These are phyloP conservation scores for Suhomyces ambrosiae DNA, from an alignment of 1,139 yeast species.

Conservation along the genomic window DNA sequence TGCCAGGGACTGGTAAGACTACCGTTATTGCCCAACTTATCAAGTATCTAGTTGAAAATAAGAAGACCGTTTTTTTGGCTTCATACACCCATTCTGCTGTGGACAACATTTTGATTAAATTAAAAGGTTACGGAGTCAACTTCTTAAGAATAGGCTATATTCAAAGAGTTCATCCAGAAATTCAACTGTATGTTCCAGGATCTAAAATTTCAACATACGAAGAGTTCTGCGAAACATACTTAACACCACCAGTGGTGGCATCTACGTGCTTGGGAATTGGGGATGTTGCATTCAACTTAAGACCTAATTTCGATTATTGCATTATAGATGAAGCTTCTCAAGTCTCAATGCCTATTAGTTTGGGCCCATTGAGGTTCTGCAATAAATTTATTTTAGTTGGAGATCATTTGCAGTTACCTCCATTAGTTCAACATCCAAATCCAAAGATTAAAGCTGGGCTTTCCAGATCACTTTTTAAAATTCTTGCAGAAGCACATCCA, in stretches of 20 bases:
- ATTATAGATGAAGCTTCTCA: slow-evolving; percentile 97
- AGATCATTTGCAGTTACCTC: slow-evolving; percentile 91
- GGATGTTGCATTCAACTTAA: slow-evolving; percentile 58
- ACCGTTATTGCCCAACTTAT: slow-evolving; percentile 84
- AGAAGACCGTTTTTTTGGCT: slow-evolving; percentile 72
- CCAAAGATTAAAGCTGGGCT: slow-evolving; percentile 61
- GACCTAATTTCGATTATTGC: slow-evolving; percentile 81
- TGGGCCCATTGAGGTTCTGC: slow-evolving; percentile 82
- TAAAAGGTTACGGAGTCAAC: slow-evolving; percentile 48
- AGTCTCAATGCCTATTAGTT: slow-evolving; percentile 83
- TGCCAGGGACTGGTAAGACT: slow-evolving; percentile 99
- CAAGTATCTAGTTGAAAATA: slow-evolving; percentile 55
- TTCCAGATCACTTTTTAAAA: slow-evolving; percentile 75
- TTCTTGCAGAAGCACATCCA: slow-evolving; percentile 72
- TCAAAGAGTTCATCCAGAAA: slow-evolving; percentile 62
- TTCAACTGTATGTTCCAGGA: slow-evolving; percentile 56
- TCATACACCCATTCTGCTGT: slow-evolving; percentile 96
- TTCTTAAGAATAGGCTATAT: slow-evolving; percentile 62
- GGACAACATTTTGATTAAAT: slow-evolving; percentile 81
- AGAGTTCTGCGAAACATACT: slow-evolving; percentile 48
- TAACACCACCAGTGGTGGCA: slow-evolving; percentile 76
- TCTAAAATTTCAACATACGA: slow-evolving; percentile 43
- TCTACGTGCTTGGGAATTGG: slow-evolving; percentile 82
- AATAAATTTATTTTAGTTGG: slow-evolving; percentile 88
- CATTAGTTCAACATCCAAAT: slow-evolving; percentile 66